Evolutionary conservation across 2,329 filamentous ascomycete species (phyloP), one percentile per base, ranked within the genome.

Genomic region (Exophiala phaeomuriformis): DNA sequence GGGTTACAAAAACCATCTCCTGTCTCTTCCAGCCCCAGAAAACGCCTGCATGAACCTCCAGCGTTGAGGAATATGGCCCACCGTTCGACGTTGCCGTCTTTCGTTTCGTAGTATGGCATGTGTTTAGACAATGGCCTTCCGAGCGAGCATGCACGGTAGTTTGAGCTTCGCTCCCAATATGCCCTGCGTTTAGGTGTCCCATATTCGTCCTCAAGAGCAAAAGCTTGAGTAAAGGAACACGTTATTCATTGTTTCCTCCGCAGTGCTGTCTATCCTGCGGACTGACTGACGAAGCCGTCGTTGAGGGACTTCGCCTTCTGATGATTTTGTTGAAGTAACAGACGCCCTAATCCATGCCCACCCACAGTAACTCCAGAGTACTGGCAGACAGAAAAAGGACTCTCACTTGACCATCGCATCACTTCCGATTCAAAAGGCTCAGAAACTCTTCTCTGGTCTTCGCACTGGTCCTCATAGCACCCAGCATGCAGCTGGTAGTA

Each of bases 401-500:
- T 30, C 30, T 12, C 8, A 10, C 49, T 29, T 12, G 31, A 6
- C 6, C 30, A 27, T 9, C n/a, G 36, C 37, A 8, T 53, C 46
- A 52, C 54, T 53, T 57, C 33, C 57, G 54, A 69, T 88, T 83
- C 52, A 90, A 70, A 35, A 98, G 77, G 64, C 84, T 95, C 67
- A 98, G 73, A 66, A 98, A 98, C 71, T 98, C 93, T 68, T 95
- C 94, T 64, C 93, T 79, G 7, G 91, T 96, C 78, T 95, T 96
- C 57, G 89, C 88, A 64, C 88, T 89, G 56, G 84, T 85, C 67
- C 95, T 85, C 77, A 98, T 95, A 65, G 90, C 90, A 37, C 93
- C 93, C n/a, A 97, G 80, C 72, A 98, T 94, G 69, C 91, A 97
- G 74, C 90, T 96, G 12, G 93, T 98, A 36, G 94, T 93, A 4